Evolutionary conservation across 768 basidiomycete genomes (phyloP).

Genomic region (Leucosporidium creatinivorum): DNA sequence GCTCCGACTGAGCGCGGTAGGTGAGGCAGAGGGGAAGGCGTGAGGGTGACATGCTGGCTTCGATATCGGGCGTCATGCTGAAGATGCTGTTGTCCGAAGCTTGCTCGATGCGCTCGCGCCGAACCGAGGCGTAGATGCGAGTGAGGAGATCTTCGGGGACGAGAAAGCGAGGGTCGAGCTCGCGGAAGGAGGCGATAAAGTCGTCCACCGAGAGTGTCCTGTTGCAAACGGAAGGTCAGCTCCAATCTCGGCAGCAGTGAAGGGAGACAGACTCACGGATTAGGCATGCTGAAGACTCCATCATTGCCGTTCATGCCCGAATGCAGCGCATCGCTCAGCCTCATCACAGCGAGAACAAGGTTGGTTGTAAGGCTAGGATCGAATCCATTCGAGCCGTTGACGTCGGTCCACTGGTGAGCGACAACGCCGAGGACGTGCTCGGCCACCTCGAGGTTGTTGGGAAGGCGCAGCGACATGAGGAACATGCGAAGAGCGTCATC

Average conservation of each 20-base stretch:
- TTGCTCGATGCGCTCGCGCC: slow-evolving; percentile 42
- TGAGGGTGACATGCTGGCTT: slow-evolving; percentile 31
- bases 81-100: slow-evolving; percentile 37
- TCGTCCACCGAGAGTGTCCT: slow-evolving; percentile 49
- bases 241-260: slow-evolving; percentile 36
- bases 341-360: slow-evolving; percentile 71
- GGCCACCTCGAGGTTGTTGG: slow-evolving; percentile 47
- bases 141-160: slow-evolving; percentile 69
- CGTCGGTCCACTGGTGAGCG: slow-evolving; percentile 81
- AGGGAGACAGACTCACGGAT: not conserved
- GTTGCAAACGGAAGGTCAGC: not conserved
- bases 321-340: slow-evolving; percentile 82
- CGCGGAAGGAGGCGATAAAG: slow-evolving; percentile 75
- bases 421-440: slow-evolving; percentile 77
- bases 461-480: slow-evolving; percentile 69
- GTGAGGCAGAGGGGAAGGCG: slow-evolving; percentile 67
- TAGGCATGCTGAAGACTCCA: slow-evolving; percentile 14
- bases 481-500: slow-evolving; percentile 87
- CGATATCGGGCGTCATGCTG: slow-evolving; percentile 36
- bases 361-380: slow-evolving; percentile 51
- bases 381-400: slow-evolving; percentile 57
- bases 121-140: slow-evolving; percentile 70
- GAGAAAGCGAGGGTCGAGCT: slow-evolving; percentile 61
- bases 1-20: slow-evolving; percentile 79
- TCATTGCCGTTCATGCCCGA: slow-evolving; percentile 31